A percentile compares a stretch with the other conserved stretches of the same genome.
These are phyloP conservation scores for Cytospora chrysosperma DNA, from an alignment of 2,329 filamentous ascomycete species.

Conservation along the genomic window DNA sequence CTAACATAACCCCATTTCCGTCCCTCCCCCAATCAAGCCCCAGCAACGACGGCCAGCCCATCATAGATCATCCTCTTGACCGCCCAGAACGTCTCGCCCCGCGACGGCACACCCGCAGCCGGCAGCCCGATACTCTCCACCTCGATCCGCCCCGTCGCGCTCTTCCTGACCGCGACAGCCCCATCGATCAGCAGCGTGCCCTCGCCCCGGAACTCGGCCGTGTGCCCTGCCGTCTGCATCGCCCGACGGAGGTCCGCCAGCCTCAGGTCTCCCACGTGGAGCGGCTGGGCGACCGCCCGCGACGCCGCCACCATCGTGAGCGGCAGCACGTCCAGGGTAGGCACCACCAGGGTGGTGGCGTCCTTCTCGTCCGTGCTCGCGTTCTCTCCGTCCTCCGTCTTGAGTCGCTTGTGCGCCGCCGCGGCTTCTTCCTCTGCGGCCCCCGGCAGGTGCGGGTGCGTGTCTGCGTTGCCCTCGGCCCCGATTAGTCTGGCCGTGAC, in stretches of 20 bases:
- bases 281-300: slow-evolving; percentile 75
- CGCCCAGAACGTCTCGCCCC: slow-evolving; percentile 73
- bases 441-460: slow-evolving; percentile 15
- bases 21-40: slow-evolving; percentile 48
- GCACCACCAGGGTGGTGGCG: slow-evolving; percentile 36
- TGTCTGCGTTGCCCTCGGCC: slow-evolving; percentile 41
- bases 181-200: slow-evolving; percentile 89
- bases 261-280: slow-evolving; percentile 91
- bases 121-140: slow-evolving; percentile 72
- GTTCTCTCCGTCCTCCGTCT: slow-evolving; percentile 35
- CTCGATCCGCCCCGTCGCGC: slow-evolving; percentile 80
- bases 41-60: slow-evolving; percentile 85
- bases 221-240: slow-evolving; percentile 79
- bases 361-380: slow-evolving; percentile 25
- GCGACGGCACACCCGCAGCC: slow-evolving; percentile 42
- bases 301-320: slow-evolving; percentile 66
- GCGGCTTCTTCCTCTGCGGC: slow-evolving; percentile 48
- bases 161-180: slow-evolving; percentile 84
- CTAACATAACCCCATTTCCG: background rate
- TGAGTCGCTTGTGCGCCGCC: slow-evolving; percentile 49
- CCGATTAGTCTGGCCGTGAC: slow-evolving; percentile 69
- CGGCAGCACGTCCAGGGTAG: slow-evolving; percentile 55
- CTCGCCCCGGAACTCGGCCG: slow-evolving; percentile 89
- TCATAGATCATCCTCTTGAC: slow-evolving; percentile 93
- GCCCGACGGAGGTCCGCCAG: slow-evolving; percentile 83